Conservation (phyloP, 257 asterid species). For the Nicotiana otophora region DNA sequence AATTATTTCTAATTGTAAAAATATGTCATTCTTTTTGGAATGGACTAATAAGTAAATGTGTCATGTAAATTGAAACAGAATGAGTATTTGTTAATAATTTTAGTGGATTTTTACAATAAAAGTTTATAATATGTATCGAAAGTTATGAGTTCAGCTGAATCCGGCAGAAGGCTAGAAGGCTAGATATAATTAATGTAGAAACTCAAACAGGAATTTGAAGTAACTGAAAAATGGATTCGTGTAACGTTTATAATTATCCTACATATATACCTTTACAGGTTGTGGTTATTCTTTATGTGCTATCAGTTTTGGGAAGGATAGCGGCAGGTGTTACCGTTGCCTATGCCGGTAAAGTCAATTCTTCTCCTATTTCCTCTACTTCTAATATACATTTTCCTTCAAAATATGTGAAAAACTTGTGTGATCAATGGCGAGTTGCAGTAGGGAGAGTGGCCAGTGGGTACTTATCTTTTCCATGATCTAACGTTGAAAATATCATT, state of each 20-base stretch:
- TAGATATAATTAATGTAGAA: background rate
- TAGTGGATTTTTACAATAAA: too few species aligned
- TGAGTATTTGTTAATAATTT: too few species aligned
- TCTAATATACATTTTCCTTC: background rate
- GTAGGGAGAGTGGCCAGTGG: background rate
- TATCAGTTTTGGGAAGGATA: constrained; percentile 77
- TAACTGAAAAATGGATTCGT: background rate
- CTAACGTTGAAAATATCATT: background rate
- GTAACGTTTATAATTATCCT: background rate
- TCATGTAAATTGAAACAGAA: too few species aligned
- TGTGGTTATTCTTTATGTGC: constrained; percentile 58
- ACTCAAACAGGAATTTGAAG: background rate
- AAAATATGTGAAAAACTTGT: background rate
- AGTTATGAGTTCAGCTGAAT: too few species aligned
- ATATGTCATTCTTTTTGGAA: too few species aligned
- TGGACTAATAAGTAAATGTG: too few species aligned
- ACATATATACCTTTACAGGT: constrained; percentile 36
- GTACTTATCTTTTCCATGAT: background rate
- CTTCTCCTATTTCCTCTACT: background rate
- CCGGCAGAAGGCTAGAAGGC: too few species aligned
- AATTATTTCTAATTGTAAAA: too few species aligned
- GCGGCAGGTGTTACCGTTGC: constrained; percentile 80
- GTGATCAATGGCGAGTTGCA: background rate
- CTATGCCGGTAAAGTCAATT: constrained; percentile 52
- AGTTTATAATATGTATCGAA: too few species aligned